Conservation (phyloP, 139 green algal species). For the Mesostigma viride region DNA sequence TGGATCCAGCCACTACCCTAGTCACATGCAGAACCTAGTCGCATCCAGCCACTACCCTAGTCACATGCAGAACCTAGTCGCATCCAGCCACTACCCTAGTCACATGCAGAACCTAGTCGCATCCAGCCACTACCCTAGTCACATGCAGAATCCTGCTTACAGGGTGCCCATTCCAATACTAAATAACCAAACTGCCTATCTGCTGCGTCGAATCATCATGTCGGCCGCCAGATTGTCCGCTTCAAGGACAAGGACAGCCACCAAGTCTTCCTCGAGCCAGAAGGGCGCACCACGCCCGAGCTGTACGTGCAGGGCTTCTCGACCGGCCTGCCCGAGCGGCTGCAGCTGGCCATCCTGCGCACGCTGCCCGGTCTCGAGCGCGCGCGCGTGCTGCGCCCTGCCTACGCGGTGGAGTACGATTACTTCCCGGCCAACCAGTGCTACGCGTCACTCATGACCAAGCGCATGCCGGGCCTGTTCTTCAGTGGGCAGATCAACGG, state of each 20-base stretch:
- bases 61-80: no score
- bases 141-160: no score
- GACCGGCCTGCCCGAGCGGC: conserved; percentile 78
- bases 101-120: no score
- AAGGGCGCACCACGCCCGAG: conserved; percentile 80
- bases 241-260: conserved; percentile 89
- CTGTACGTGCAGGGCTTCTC: conserved; percentile 88
- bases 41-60: no score
- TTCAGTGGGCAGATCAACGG: conserved; percentile 96
- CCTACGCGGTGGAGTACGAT: conserved; percentile 98
- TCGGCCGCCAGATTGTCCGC: conserved; percentile 76
- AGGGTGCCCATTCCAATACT: no score
- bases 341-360: conserved; percentile 85
- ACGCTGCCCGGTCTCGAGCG: conserved; percentile 82
- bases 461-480: conserved; percentile 73
- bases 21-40: no score
- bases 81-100: no score
- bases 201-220: no score
- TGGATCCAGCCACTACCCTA: no score
- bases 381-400: conserved; percentile 74
- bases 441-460: conserved; percentile 76
- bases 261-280: conserved; percentile 92
- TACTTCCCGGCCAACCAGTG: conserved; percentile 92
- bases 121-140: no score
- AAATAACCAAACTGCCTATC: no score